These are phyloP conservation scores for Ceratobasidium sp. DNA, from an alignment of 1,284 basidiomycete species.

Conservation along the genomic window DNA sequence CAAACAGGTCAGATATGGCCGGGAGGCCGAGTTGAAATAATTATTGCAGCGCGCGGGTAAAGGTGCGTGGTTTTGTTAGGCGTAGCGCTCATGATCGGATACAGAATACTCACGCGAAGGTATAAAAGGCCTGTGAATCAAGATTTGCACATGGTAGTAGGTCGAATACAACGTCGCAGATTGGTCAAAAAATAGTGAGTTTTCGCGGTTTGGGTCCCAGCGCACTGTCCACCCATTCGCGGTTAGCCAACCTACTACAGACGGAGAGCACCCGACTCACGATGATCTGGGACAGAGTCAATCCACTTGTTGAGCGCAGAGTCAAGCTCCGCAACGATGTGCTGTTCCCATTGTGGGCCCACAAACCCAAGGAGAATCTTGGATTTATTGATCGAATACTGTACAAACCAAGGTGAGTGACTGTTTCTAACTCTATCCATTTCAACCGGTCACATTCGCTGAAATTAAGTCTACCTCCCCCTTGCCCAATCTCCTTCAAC, in stretches of 20 bases:
- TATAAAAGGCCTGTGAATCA: constrained; percentile 85
- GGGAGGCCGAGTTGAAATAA: constrained; percentile 51
- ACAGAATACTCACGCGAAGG: constrained; percentile 59
- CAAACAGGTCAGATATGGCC: constrained; percentile 14
- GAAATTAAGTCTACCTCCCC: no score
- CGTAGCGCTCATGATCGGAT: background rate
- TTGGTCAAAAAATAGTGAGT: constrained; percentile 71
- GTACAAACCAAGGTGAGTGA: background rate
- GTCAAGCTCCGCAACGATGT: constrained; percentile 78
- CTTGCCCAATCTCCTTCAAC: no score
- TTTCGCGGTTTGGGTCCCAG: constrained; percentile 76
- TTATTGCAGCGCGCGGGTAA: constrained; percentile 52
- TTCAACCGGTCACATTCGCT: background rate
- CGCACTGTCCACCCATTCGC: constrained; percentile 58
- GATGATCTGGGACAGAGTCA: constrained; percentile 73
- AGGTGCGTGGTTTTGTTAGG: constrained; percentile 50
- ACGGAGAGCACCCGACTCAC: constrained; percentile 56
- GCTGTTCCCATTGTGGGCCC: constrained; percentile 71
- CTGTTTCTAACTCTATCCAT: no score
- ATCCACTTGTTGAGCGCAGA: constrained; percentile 78
- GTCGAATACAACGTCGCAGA: constrained; percentile 71
- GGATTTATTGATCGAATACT: constrained; percentile 79
- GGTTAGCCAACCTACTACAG: background rate
- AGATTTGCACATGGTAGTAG: constrained; percentile 80
- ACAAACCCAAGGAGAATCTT: constrained; percentile 67